Evolutionary conservation across 1,284 basidiomycete genomes (phyloP).

Genomic region (Fereydounia khargensis): DNA sequence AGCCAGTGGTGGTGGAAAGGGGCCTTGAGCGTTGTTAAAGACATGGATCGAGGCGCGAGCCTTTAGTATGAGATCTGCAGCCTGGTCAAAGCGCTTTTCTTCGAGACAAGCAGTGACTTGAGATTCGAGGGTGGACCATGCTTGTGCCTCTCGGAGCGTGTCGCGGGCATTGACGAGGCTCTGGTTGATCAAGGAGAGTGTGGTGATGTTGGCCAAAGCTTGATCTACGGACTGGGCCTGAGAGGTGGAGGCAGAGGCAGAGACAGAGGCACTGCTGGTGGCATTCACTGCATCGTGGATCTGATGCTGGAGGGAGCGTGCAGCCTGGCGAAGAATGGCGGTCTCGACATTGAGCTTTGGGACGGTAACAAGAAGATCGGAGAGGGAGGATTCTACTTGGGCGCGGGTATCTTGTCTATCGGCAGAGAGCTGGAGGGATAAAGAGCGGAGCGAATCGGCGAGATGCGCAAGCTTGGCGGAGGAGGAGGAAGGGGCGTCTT

Average conservation of each 20-base stretch:
- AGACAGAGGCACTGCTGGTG: not conserved
- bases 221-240: slow-evolving; percentile 7
- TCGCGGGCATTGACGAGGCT: slow-evolving; percentile 25
- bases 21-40: no score
- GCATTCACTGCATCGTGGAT: not conserved
- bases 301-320: slow-evolving; percentile 7
- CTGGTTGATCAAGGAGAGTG: slow-evolving; percentile 15
- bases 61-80: slow-evolving; percentile 21
- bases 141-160: slow-evolving; percentile 34
- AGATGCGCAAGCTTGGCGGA: slow-evolving; percentile 8
- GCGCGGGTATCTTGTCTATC: slow-evolving; percentile 13
- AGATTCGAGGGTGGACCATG: slow-evolving; percentile 34
- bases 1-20: no score
- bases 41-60: no score
- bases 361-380: slow-evolving; percentile 16
- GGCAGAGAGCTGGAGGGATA: slow-evolving; percentile 17
- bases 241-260: slow-evolving; percentile 7
- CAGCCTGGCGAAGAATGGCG: slow-evolving; percentile 19
- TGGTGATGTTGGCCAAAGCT: slow-evolving; percentile 13
- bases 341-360: slow-evolving; percentile 22
- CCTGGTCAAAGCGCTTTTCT: slow-evolving; percentile 20
- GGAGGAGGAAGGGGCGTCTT: not conserved
- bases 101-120: slow-evolving; percentile 17
- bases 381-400: slow-evolving; percentile 20
- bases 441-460: slow-evolving; percentile 8